Base-by-base conservation (phyloP, 352 stramenopile species). In the Pythium aphanidermatum region DNA sequence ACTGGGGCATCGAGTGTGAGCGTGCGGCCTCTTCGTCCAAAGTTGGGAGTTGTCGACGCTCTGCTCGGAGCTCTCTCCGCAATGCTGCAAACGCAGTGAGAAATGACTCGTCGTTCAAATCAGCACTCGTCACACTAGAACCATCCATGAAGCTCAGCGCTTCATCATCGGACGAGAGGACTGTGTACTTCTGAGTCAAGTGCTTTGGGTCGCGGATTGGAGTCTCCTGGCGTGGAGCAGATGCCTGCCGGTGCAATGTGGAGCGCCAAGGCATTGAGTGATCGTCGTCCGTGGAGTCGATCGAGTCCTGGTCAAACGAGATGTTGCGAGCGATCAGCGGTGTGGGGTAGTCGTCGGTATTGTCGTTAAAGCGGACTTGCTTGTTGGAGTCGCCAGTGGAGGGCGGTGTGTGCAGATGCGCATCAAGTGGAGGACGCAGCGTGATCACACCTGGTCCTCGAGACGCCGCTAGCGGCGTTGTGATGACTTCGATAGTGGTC, bases 41-140 rank as follows among this genome's bases (percentile, higher is more conserved):
- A 11, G 17, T 41, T 16, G 21, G 4, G 9, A 26, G 4, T 11
- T 43, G 17, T 24, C 4, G 3, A 17, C 25, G 21, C 5, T 33
- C 27, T 14, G 13, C 6, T 12, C 39, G 36, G 8, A 55, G 20
- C 46, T 55, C 46, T 4, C 26, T 26, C 0, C 46, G 26, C 14
- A 55, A 23, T 4, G 46, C 35, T 3, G 67, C 42, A 19, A 86
- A 86, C 19, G 74, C 70, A 9, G 47, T 58, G 17, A 83, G 25
- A 28, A 86, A 71, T 13, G 74, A 86, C 19, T 47, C 49, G 43
- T 78, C 63, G 34, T 77, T 83, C 17, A 86, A 59, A 31, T 83
- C 74, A 0, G 52, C 21, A 26, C 74, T 86, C 23, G 51, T 55
- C 28, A 86, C 50, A 17, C 67, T 83, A 2, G 74, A 81, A 28